These are phyloP conservation scores for Lactarius akahatsu DNA, from an alignment of 768 basidiomycete species.

Conservation along the genomic window DNA sequence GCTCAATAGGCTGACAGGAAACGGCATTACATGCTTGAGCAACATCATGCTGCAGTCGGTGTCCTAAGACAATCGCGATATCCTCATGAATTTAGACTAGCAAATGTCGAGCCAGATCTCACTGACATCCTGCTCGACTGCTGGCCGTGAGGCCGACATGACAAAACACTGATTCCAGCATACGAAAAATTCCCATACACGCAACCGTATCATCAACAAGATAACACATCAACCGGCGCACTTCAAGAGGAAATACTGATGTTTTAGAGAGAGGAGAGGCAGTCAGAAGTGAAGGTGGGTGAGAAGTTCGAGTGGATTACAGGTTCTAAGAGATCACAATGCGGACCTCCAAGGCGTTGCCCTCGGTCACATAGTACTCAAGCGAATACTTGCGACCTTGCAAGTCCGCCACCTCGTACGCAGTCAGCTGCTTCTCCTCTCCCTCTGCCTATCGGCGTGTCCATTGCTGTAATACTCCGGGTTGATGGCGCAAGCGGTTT, in stretches of 20 bases:
- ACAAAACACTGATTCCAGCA: too few species aligned
- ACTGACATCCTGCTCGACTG: neutral
- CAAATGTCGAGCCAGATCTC: neutral
- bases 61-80: neutral
- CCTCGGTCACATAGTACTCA: neutral
- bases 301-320: neutral
- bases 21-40: neutral
- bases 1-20: too few species aligned
- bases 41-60: too few species aligned
- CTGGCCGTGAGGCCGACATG: too few species aligned
- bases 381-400: neutral
- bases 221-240: too few species aligned
- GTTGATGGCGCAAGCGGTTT: constrained; percentile 13
- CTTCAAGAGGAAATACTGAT: too few species aligned
- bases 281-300: neutral
- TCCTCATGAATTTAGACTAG: neutral
- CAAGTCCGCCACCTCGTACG: neutral
- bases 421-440: constrained; percentile 9
- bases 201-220: too few species aligned
- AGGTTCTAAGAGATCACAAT: neutral
- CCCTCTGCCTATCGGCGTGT: neutral
- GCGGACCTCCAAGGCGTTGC: neutral
- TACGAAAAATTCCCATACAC: too few species aligned
- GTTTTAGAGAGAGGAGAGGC: neutral
- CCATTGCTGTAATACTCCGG: constrained; percentile 11